These are phyloP conservation scores for Leptographium radiaticola DNA, from an alignment of 2,329 filamentous ascomycete species.

Conservation along the genomic window DNA sequence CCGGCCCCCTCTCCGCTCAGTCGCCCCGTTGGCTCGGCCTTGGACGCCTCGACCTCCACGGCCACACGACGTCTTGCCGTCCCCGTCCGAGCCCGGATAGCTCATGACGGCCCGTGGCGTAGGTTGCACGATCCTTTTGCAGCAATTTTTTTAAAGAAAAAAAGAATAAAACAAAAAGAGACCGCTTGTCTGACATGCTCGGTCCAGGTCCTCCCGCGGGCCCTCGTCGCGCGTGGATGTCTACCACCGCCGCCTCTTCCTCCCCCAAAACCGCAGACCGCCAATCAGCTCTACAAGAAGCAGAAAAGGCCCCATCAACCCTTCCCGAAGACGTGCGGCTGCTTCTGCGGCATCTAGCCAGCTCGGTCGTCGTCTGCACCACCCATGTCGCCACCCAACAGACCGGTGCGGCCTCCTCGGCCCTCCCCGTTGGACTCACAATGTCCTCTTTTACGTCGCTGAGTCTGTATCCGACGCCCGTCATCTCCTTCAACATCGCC, in stretches of 20 bases:
- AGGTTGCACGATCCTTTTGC: too few species aligned
- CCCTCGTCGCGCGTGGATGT: neutral
- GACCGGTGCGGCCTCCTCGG: conserved; percentile 3
- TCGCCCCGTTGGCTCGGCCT: neutral
- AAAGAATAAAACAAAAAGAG: too few species aligned
- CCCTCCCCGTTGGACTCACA: conserved; percentile 36
- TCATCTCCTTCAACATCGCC: conserved; percentile 44
- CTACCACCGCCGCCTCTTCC: neutral
- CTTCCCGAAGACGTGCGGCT: conserved; percentile 25
- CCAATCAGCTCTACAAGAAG: neutral
- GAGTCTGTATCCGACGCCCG: conserved; percentile 34
- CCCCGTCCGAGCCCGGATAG: neutral
- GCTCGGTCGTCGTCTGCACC: conserved; percentile 24
- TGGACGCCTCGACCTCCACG: too few species aligned
- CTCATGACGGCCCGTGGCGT: neutral
- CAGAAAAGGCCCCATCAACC: neutral
- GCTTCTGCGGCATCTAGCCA: conserved; percentile 10
- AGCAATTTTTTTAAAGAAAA: too few species aligned
- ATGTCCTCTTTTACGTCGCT: conserved; percentile 48
- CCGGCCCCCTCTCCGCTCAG: neutral
- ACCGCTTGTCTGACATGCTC: too few species aligned
- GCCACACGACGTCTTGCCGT: neutral
- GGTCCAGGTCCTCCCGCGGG: neutral
- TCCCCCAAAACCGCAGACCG: neutral
- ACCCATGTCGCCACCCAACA: conserved; percentile 1